A percentile compares a stretch with the other conserved stretches of the same genome.
These are phyloP conservation scores for Pyrenula aspistea DNA, from an alignment of 495 filamentous ascomycete genomes.

Conservation along the genomic window DNA sequence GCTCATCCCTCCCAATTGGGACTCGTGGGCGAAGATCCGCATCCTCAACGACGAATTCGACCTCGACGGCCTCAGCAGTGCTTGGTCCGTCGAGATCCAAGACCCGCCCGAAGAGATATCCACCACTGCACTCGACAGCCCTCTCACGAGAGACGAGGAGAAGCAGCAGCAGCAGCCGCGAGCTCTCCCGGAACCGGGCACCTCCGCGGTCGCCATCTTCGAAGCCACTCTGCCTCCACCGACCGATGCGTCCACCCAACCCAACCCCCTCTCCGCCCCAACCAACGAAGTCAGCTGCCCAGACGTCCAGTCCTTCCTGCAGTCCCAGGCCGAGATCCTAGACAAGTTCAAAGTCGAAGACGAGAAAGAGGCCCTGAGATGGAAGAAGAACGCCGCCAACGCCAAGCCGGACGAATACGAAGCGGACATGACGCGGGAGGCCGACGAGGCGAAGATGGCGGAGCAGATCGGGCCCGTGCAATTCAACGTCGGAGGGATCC, in stretches of 20 bases:
- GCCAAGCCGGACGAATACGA: slow-evolving; percentile 4
- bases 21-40: slow-evolving; percentile 95
- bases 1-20: slow-evolving; percentile 90
- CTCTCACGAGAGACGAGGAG: slow-evolving; percentile 6
- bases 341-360: slow-evolving; percentile 58
- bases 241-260: not conserved
- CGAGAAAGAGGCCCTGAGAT: slow-evolving; percentile 37
- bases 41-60: slow-evolving; percentile 91
- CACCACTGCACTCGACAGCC: not conserved
- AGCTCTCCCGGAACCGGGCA: slow-evolving; percentile 24
- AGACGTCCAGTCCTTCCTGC: slow-evolving; percentile 73
- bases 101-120: slow-evolving; percentile 24
- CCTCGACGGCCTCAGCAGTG: slow-evolving; percentile 71
- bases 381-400: slow-evolving; percentile 15
- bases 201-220: slow-evolving; percentile 40
- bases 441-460: slow-evolving; percentile 50
- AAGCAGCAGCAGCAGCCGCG: slow-evolving; percentile 10
- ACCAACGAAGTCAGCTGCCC: slow-evolving; percentile 53
- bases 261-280: slow-evolving; percentile 1
- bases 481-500: slow-evolving; percentile 95
- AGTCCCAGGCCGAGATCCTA: slow-evolving; percentile 57
- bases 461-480: slow-evolving; percentile 88
- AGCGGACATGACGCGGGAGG: slow-evolving; percentile 29
- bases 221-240: not conserved
- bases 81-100: slow-evolving; percentile 74